Conservation (phyloP, 225 moss, liverwort and hornwort genomes). For the Ulota crispa region DNA sequence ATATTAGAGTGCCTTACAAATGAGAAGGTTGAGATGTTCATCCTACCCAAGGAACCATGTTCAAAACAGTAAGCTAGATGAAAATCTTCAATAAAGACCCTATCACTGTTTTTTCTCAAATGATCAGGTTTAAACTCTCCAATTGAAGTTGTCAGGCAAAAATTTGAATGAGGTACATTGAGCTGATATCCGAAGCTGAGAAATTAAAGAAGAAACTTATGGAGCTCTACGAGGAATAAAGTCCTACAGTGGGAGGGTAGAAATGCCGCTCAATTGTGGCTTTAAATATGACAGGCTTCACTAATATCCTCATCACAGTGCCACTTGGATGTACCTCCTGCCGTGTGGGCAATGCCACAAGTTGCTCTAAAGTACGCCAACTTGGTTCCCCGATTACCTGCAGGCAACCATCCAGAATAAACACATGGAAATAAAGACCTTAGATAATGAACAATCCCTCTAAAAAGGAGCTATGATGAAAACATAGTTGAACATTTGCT, state of each 20-base stretch:
- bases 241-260: conserved; percentile 26
- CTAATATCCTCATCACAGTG: conserved; percentile 72
- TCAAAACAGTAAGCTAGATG: not conserved
- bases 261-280: conserved; percentile 47
- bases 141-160: not conserved
- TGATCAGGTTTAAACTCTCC: not conserved
- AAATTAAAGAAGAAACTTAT: not conserved
- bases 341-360: conserved; percentile 58
- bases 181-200: not conserved
- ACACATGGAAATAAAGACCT: too few relatives aligned
- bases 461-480: too few relatives aligned
- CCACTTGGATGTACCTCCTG: conserved; percentile 81
- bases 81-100: not conserved
- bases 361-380: conserved; percentile 57
- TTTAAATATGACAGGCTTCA: conserved; percentile 57
- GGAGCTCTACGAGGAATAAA: not conserved
- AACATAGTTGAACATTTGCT: not conserved
- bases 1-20: not conserved
- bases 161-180: not conserved
- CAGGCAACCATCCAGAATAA: not conserved
- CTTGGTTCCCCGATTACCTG: conserved; percentile 66
- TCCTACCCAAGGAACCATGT: not conserved
- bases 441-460: too few relatives aligned
- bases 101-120: not conserved
- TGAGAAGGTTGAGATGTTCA: not conserved